Evolutionary conservation across 2,329 filamentous ascomycete species (phyloP).

Genomic region (Stachybotrys elegans): DNA sequence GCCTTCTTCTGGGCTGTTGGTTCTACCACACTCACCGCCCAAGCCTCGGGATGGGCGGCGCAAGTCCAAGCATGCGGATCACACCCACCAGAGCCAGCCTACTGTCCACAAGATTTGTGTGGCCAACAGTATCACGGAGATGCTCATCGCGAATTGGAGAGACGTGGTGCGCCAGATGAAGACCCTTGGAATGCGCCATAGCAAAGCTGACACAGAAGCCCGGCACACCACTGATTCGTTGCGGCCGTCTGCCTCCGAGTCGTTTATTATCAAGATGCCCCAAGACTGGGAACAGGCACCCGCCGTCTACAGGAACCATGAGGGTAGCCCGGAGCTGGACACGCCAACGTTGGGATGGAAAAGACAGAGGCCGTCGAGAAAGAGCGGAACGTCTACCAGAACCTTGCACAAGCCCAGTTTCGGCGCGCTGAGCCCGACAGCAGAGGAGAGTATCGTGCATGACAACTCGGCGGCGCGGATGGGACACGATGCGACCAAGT

Average conservation of each 20-base stretch:
- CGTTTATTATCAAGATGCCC: conserved; percentile 31
- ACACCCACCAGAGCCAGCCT: conserved; percentile 13
- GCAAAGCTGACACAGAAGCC: conserved; percentile 13
- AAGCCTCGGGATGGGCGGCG: conserved; percentile 26
- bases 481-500: too few relatives aligned
- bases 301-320: conserved; percentile 13
- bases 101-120: conserved; percentile 51
- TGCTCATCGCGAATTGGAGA: conserved; percentile 62
- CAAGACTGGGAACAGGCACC: conserved; percentile 24
- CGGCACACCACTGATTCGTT: conserved; percentile 15
- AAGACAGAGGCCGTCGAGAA: conserved; percentile 15
- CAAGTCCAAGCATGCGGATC: conserved; percentile 12
- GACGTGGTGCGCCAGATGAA: conserved; percentile 58
- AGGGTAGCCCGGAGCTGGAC: conserved; percentile 30
- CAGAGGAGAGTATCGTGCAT: conserved; percentile 21
- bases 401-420: conserved; percentile 17
- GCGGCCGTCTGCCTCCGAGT: conserved; percentile 36
- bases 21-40: conserved; percentile 38
- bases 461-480: too few relatives aligned
- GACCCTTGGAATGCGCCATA: conserved; percentile 30
- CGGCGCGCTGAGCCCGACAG: conserved; percentile 23
- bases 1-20: conserved; percentile 33
- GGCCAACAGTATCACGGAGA: conserved; percentile 56
- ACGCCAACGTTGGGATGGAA: conserved; percentile 23
- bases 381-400: conserved; percentile 15